A percentile compares a stretch with the other conserved stretches of the same genome.
Conservation (phyloP, 192 early-diverging fungal genomes). For the Podila horticola region DNA sequence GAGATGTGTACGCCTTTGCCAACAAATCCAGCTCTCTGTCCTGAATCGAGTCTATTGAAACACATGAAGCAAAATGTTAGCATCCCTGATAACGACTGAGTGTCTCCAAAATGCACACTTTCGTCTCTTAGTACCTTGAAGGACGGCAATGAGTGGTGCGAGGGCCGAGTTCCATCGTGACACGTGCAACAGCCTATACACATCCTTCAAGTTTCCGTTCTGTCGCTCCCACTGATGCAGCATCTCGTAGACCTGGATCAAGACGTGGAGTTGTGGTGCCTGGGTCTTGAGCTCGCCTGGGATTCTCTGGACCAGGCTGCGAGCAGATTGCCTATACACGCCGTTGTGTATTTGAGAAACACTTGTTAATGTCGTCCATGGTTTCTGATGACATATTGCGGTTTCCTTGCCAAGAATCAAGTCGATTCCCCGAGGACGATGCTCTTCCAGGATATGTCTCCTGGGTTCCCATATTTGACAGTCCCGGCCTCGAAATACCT, state of each 20-base stretch:
- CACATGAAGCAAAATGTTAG: neutral
- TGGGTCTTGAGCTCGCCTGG: conserved; percentile 29
- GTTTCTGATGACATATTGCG: no score
- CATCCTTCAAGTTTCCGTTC: conserved; percentile 42
- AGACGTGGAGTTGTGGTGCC: conserved; percentile 19
- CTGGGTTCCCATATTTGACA: no score
- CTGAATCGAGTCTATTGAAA: conserved; percentile 39
- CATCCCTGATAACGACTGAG: no score
- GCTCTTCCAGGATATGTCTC: neutral
- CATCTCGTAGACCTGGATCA: conserved; percentile 33
- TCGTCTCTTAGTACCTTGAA: conserved; percentile 27
- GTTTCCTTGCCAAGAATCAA: no score
- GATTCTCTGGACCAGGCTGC: conserved; percentile 27
- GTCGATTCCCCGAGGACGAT: no score
- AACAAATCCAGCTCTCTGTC: conserved; percentile 40
- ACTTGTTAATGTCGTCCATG: no score
- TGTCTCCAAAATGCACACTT: neutral
- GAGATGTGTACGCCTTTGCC: conserved; percentile 48
- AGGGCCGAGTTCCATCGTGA: conserved; percentile 41
- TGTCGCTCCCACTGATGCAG: conserved; percentile 47
- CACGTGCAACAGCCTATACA: conserved; percentile 29
- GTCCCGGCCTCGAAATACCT: no score
- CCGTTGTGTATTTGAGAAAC: no score
- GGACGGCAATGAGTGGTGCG: conserved; percentile 30
- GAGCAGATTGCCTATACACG: conserved; percentile 27